phyloP scores from a whole-genome alignment of 2,329 filamentous ascomycete genomes.

The Paecilomyces variotii region DNA sequence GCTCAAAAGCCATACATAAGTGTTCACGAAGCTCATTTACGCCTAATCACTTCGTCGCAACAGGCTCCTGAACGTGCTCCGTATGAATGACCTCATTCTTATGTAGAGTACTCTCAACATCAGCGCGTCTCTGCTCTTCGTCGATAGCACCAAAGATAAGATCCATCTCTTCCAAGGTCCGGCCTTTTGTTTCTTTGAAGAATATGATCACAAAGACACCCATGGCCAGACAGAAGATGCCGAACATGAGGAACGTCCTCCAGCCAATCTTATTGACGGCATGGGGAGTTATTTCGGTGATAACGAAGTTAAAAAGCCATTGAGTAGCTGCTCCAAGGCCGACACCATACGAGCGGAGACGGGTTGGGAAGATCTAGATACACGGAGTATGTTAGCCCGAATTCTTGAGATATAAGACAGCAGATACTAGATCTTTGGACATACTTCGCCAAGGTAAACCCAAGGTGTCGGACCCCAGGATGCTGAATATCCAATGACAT shows the following conservation, averaged over 20 bases:
- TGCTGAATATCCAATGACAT: conserved; percentile 27
- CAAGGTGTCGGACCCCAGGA: conserved; percentile 30
- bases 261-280: conserved; percentile 34
- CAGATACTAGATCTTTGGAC: background rate
- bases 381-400: background rate
- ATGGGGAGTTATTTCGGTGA: conserved; percentile 34
- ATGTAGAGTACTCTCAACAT: conserved; percentile 5
- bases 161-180: conserved; percentile 35
- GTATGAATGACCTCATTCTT: conserved; percentile 1
- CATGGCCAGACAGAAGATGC: conserved; percentile 26
- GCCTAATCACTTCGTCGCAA: background rate
- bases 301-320: conserved; percentile 37
- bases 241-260: conserved; percentile 35
- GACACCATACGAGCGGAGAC: conserved; percentile 31
- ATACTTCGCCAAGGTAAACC: conserved; percentile 27
- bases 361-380: conserved; percentile 29
- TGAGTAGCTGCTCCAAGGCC: conserved; percentile 29
- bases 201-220: conserved; percentile 26
- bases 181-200: conserved; percentile 34
- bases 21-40: background rate
- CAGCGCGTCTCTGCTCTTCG: conserved; percentile 4
- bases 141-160: conserved; percentile 6
- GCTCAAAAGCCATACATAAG: background rate
- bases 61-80: background rate
- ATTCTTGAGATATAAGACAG: background rate